Base-by-base conservation (phyloP, 148 eudicot genomes). In the Nepenthes mirabilis region DNA sequence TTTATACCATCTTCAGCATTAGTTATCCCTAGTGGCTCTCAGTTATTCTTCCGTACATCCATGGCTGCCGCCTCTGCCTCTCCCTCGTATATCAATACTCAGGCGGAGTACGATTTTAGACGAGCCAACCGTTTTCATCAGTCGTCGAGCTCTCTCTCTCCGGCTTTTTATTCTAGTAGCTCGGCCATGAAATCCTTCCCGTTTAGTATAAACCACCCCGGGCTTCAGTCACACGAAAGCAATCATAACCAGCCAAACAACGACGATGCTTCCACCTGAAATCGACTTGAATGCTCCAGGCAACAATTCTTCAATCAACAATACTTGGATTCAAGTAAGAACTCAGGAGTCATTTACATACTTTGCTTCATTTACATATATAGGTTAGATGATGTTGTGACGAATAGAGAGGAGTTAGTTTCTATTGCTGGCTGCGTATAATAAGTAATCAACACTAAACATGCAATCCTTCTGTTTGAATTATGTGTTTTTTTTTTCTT, bases 31-130 rank as follows among this genome's bases (percentile, higher is more conserved):
- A 5, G 10, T 6, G 52, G 52, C 64, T 60, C 78, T 52, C 80
- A 79, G 1, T 34, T 79, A 6, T 75, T 72, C 63, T 65, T 70
- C 37, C 65, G 52, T 59, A 76, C 83, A 61, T 64, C 83, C 12
- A 61, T 62, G 65, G 1, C 75, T 34, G 62, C 81, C 37, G 65
- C 77, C 1, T 66, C 80, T 14, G 14, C 64, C 12, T 63, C 55
- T 35, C 72, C 75, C 53, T 75, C 68, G 7, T 64, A 65, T 33
- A 60, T 56, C 62, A 64, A 49, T 49, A 49, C 52, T 49, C 12
- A 49, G 56, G 54, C 55, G 23, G 82, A 71, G 68, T 69, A 56
- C 57, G 80, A 75, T 6, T 47, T 67, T 13, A 67, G 85, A 60
- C 70, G 72, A 60, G 60, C 62, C 36, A 79, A 70, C 55, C 75